Base-by-base conservation (phyloP, 1,139 yeast species). In the Diutina scorzettiae region DNA sequence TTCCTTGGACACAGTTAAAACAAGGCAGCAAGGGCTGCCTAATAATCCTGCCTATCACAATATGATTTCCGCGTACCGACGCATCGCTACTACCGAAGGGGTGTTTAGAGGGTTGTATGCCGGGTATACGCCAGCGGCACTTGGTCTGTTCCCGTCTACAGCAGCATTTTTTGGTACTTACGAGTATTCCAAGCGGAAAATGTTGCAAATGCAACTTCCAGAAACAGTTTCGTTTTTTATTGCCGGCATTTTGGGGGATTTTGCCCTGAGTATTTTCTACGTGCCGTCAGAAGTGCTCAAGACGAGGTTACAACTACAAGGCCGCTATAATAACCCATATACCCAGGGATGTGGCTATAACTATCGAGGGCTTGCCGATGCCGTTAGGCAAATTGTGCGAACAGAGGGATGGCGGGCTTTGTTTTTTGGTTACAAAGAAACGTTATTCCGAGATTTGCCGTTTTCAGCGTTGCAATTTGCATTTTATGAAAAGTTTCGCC, bases 241-340 rank as follows among this genome's bases (percentile, higher is more conserved):
- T 2, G 91, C 96, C 0, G 98, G 98, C 0, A 78, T 91, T 40
- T 54, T 89, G 20, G 98, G 97, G 21, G 98, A 91, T 59, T 69
- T 91, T 45, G 91, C 86, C 2, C 82, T 94, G 27, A 82, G 95
- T 54, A 63, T 91, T n/a, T 80, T 86, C 40, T 91, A 91, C 53
- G 98, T 91, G n/a, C 98, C 98, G 2, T 79, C 91, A 28, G 98
- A 91, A 57, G 97, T 91, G n/a, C 63, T 91, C 45, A 91, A 93
- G 58, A 87, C 98, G 6, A 69, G 98, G 52, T 62, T 91, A 41
- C 98, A 91, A 62, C 64, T 91, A 43, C 98, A 91, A 60, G 98
- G 98, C 1, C 71, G 78, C 42, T 72, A 75, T 59, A 85, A 87
- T 59, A 91, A 89, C 57, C 84, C 83, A 0, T 69, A 71, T 57